Evolutionary conservation across 2,329 filamentous ascomycete genomes (phyloP), one percentile per base, ranked within the genome.

Genomic region (Sporothrix humicola): DNA sequence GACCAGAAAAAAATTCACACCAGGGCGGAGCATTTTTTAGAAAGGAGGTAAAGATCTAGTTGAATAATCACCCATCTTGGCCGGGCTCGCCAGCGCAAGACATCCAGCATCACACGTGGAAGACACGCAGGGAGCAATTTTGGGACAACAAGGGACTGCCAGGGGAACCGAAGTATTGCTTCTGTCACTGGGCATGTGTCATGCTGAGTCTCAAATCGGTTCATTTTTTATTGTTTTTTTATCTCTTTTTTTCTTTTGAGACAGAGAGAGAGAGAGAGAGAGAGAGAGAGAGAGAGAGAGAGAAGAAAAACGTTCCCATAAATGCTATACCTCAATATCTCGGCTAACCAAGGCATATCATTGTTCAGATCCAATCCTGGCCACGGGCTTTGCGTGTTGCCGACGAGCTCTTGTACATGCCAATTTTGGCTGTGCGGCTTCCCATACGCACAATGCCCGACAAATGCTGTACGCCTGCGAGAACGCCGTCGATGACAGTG

Each of bases 401-500:
- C 2, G 74, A 69, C 4, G 75, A 72, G 65, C 74, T 76, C 46
- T 50, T 54, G 50, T 74, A 76, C 54, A 71, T 17, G 42, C 75
- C 75, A 1, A 56, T 68, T 44, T 75, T 75, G 37, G 74, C 72
- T 8, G 75, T 76, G n/a, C 73, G 70, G 15, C 71, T 71, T 42
- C 75, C 86, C n/a, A 78, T 85, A n/a, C 81, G 82, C 65, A 80
- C 76, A 1, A 78, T 85, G 59, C 82, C 87, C 17, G 81, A 83
- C 75, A 76, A 78, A 20, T 84, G 82, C 74, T 84, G 83, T 26
- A 84, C 83, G 63, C 73, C 74, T 9, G 73, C 73, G 12, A 77
- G 72, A 7, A 77, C 74, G 8, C 75, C 76, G 54, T 77, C 76
- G 37, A 77, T 61, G 26, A 76, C 73, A 8, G 73, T 72, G 26